Conservation (phyloP, 2,329 filamentous ascomycete genomes). For the Teratosphaeria gauchensis region DNA sequence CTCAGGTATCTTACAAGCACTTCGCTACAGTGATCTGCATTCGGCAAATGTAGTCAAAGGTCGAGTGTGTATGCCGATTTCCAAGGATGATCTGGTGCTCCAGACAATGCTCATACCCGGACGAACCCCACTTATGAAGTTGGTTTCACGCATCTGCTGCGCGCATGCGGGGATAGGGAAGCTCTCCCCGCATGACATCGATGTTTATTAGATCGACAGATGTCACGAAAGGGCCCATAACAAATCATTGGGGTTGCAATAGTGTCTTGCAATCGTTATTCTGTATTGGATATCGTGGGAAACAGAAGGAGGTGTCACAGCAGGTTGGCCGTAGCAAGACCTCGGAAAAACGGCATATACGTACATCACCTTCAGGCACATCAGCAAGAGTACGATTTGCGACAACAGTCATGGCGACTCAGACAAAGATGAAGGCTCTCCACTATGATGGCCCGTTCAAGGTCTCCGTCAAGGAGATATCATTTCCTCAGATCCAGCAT, state of each 20-base stretch:
- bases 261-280: not conserved
- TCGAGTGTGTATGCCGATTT: not conserved
- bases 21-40: not conserved
- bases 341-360: not conserved
- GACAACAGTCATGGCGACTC: slow-evolving; percentile 1
- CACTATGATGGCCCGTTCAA: slow-evolving; percentile 51
- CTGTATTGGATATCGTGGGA: too few species aligned
- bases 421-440: slow-evolving; percentile 47
- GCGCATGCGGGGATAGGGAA: not conserved
- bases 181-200: slow-evolving; percentile 6
- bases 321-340: not conserved
- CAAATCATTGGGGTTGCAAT: not conserved
- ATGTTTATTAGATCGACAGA: slow-evolving; percentile 2
- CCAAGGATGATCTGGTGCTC: not conserved
- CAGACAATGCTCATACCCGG: not conserved
- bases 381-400: not conserved
- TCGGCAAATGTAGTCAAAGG: not conserved
- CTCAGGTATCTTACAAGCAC: not conserved
- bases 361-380: not conserved
- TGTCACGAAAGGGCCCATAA: too few species aligned
- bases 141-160: not conserved
- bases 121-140: not conserved
- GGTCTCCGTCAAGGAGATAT: slow-evolving; percentile 53
- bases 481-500: slow-evolving; percentile 50
- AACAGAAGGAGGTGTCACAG: not conserved